Evolutionary conservation across 2,329 filamentous ascomycete species (phyloP).

Genomic region (Aspergillus sojae): DNA sequence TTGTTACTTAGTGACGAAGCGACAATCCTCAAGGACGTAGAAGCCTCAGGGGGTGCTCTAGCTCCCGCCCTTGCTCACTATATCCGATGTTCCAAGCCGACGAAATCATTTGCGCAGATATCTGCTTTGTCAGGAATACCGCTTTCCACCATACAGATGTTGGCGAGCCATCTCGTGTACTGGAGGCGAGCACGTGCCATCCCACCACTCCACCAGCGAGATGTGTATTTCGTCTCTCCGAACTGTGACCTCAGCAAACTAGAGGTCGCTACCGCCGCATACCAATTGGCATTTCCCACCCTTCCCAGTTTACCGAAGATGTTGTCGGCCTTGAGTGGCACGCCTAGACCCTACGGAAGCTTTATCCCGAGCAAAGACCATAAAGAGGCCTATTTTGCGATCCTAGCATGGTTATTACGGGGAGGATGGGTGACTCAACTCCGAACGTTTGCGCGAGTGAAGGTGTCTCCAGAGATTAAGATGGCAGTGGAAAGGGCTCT

Average conservation of each 20-base stretch:
- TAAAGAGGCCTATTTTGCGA: conserved; percentile 82
- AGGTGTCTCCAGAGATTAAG: conserved; percentile 80
- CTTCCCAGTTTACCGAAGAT: conserved; percentile 83
- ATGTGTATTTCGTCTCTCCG: conserved; percentile 88
- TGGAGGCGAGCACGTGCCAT: conserved; percentile 93
- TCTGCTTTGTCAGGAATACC: conserved; percentile 66
- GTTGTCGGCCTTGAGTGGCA: conserved; percentile 77
- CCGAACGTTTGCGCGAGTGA: conserved; percentile 86
- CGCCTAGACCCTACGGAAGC: conserved; percentile 78
- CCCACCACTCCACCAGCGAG: conserved; percentile 83
- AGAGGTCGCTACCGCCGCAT: conserved; percentile 68
- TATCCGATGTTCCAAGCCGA: conserved; percentile 61
- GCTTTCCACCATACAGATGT: conserved; percentile 78
- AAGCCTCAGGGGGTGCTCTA: conserved; percentile 72
- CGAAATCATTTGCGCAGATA: conserved; percentile 72
- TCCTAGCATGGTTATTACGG: conserved; percentile 89
- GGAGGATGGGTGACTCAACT: conserved; percentile 93
- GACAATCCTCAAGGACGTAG: conserved; percentile 70
- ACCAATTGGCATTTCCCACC: conserved; percentile 78
- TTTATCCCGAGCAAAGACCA: conserved; percentile 88
- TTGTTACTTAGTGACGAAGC: conserved; percentile 82
- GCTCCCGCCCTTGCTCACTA: conserved; percentile 77
- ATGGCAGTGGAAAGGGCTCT: conserved; percentile 75
- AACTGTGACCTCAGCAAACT: conserved; percentile 80
- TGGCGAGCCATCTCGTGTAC: conserved; percentile 91